Base-by-base conservation (phyloP, 768 basidiomycete species). In the Pleurotus salmoneostramineus region DNA sequence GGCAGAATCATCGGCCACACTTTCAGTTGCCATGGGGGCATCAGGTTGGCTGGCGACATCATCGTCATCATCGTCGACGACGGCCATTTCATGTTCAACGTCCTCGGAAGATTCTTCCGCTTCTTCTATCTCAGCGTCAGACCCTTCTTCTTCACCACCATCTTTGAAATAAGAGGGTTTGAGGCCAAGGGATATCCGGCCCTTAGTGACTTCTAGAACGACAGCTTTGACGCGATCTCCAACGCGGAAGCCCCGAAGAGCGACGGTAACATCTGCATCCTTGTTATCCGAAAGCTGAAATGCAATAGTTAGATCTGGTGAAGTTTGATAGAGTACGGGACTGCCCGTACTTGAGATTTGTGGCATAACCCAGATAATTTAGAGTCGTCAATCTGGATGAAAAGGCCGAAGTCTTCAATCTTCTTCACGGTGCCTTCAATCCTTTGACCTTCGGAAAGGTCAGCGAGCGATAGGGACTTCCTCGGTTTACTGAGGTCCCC, bases 341-440 rank as follows among this genome's bases (percentile, higher is more conserved):
- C 50, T 34, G 40, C 40, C 40, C 78, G 54, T 64, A 89, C 93
- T 81, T 98, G 83, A 7, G 93, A 92, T 71, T 94, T 95, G 70
- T 98, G 96, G 69, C 96, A 99, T 8, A 99, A 78, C 4, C 96
- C 96, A 60, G 81, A 86, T 50, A 98, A 75, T 66, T 88, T 90
- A 0, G 92, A 88, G 14, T 83, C 88, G n/a, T 89, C 83, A 37
- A 98, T 88, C 67, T 87, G 83, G 58, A 99, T 83, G 73, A 98
- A 98, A n/a, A 97, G 77, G 11, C 96, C 96, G 62, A 93, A 98
- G 43, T 84, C 81, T 70, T 95, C 93, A 8, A 95, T 78, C 61
- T 82, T 85, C 70, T 90, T 93, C 57, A 98, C 83, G 27, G 77
- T 74, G 4, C 91, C 93, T 36, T 83, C 78, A 34, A 97, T 79